Evolutionary conservation across 768 basidiomycete species (phyloP), one percentile per base, ranked within the genome.

Genomic region (Trametes meyenii): DNA sequence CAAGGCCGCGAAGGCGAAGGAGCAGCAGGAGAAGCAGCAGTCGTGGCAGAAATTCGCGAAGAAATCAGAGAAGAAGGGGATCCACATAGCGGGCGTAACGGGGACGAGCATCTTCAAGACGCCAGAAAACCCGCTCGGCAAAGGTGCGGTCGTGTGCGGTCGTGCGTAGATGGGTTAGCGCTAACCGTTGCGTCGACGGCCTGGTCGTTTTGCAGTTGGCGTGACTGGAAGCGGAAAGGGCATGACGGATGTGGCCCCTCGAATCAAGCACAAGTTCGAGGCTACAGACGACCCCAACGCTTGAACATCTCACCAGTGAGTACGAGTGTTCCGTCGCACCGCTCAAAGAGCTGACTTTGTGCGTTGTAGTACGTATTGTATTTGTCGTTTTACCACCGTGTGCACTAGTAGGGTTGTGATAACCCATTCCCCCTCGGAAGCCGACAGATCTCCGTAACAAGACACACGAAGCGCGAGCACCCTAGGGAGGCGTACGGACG

Each of bases 11-110:
- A 96, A 96, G 75, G 90, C 92, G 11, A 92, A 94, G 74, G 94
- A 96, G 71, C 94, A 96, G 77, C 80, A 77, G 35, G 79, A 79
- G 64, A 93, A 94, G 76, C 92, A 95, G 76, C 85, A 84, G 60
- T 87, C 86, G 46, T 96, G 94, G 94, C 92, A 95, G 77, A 92
- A 92, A 77, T 96, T 96, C 78, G 87, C 94, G 21, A 96, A 95
- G 79, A 96, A 96, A 78, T 85, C 87, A 29, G 91, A 94, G 74
- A 94, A 89, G 82, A 96, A 96, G 75, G 94, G 94, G 10, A 85
- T 94, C 35, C 87, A 90, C 72, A 95, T 96, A 60, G 94, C 94
- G 29, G 94, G 94, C 24, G 83, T 93, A 36, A 76, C 89, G 33
- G 94, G 94, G 26, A 94, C 89, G 64, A 94, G 92, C 69, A 95